Base-by-base conservation (phyloP, 306 rosid species). In the Pterocarpus santalinus region DNA sequence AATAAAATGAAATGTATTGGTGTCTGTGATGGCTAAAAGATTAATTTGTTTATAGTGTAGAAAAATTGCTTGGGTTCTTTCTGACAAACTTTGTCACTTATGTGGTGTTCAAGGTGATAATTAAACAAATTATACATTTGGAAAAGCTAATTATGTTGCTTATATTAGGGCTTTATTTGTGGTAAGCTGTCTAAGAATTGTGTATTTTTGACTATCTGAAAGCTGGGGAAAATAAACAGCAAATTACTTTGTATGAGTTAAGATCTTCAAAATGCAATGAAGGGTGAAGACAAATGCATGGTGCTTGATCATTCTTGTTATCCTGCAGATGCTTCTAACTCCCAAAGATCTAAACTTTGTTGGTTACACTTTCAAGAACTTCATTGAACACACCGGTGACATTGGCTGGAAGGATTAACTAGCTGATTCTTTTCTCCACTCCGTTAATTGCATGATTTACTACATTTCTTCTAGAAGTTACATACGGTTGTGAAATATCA, bases 131-230 rank as follows among this genome's bases (percentile, higher is more conserved):
- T 10, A 34, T 10, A 46, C 34, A 6, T 72, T 51, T 41, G 51
- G 11, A 73, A 52, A 36, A 22, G 78, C 65, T 65, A 65, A 65
- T 65, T 36, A 17, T 51, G 17, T 35, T 52, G 43, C 52, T 76
- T 35, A 46, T 65, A 47, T 64, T 64, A 34, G 39, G 65, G 70
- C 55, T 9, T 66, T 38, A 22, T 65, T 35, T 39, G 4, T 12
- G 63, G 63, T 33, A 52, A 44, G 3, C 38, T 61, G 61, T 44
- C 34, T 46, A 75, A 30, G 28, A 22, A 22, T 22, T 8, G 44
- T 63, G 60, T 33, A 32, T 7, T 28, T 28, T 14, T 62, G 1
- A 15, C 34, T 61, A 43, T 22, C 28, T 22, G 28, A 22, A 44
- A 32, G n/a, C 3, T 2, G 41, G 58, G 33, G 10, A 47, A 60